These are phyloP conservation scores for Fusarium tricinctum DNA, from an alignment of 2,329 filamentous ascomycete genomes.

Conservation along the genomic window DNA sequence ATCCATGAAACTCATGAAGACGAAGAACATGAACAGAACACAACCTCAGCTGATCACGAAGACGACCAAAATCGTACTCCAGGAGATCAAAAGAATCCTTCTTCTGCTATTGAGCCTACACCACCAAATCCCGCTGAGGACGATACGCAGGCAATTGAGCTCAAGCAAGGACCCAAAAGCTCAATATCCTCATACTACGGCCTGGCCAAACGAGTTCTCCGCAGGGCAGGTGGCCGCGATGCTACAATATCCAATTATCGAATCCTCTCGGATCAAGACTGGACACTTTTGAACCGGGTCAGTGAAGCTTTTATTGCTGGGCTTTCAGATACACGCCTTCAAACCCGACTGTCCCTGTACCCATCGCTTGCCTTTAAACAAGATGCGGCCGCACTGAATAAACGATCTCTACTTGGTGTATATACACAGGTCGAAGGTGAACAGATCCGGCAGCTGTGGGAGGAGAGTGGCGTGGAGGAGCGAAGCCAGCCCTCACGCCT, in stretches of 20 bases:
- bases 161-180: constrained; percentile 61
- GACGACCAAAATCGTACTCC: constrained; percentile 41
- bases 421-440: constrained; percentile 71
- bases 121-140: constrained; percentile 34
- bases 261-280: constrained; percentile 61
- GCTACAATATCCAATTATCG: constrained; percentile 62
- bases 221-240: constrained; percentile 65
- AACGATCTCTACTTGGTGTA: constrained; percentile 67
- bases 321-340: constrained; percentile 63
- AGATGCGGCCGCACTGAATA: constrained; percentile 46
- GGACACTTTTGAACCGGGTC: constrained; percentile 64
- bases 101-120: constrained; percentile 38
- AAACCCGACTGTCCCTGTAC: constrained; percentile 60
- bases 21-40: constrained; percentile 53
- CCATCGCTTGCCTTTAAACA: constrained; percentile 61
- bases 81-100: constrained; percentile 11
- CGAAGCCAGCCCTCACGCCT: constrained; percentile 35
- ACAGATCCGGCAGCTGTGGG: constrained; percentile 60
- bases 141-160: constrained; percentile 46
- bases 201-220: constrained; percentile 64
- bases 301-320: constrained; percentile 68
- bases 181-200: constrained; percentile 63
- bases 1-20: constrained; percentile 54
- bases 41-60: constrained; percentile 41
- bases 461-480: constrained; percentile 43